phyloP scores from a whole-genome alignment of 495 filamentous ascomycete genomes.

The Penicillium dipodomyicola region DNA sequence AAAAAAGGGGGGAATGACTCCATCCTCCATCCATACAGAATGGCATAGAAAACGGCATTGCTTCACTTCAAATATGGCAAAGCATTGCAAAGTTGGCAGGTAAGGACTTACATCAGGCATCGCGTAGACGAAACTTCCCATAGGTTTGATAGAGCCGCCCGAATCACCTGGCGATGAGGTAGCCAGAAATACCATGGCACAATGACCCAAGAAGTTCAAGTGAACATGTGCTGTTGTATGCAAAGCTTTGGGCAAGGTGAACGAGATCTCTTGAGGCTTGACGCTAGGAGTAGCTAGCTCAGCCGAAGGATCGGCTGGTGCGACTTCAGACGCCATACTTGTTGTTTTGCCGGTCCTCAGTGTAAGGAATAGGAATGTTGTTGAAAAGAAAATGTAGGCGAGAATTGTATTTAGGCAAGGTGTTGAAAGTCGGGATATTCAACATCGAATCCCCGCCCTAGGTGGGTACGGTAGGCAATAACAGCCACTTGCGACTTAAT shows the following conservation, averaged over 20 bases:
- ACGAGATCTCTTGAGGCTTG: conserved; percentile 63
- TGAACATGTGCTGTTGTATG: conserved; percentile 80
- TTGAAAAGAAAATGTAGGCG: neutral
- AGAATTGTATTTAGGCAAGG: neutral
- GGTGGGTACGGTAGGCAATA: neutral
- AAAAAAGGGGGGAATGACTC: too few relatives aligned
- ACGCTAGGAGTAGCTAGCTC: conserved; percentile 30
- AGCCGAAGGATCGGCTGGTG: conserved; percentile 15
- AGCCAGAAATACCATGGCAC: conserved; percentile 71
- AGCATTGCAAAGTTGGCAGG: neutral
- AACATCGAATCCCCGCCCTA: conserved; percentile 4
- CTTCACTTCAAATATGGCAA: neutral
- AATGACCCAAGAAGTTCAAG: conserved; percentile 64
- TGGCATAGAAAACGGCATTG: neutral
- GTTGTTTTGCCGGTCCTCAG: neutral
- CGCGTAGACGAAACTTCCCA: conserved; percentile 83
- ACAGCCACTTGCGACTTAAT: neutral
- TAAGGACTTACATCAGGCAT: conserved; percentile 71
- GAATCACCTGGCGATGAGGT: conserved; percentile 62
- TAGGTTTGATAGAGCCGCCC: conserved; percentile 37
- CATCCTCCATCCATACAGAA: neutral
- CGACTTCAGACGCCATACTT: conserved; percentile 14
- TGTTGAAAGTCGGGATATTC: neutral
- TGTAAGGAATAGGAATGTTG: neutral
- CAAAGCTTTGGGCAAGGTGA: conserved; percentile 71